Evolutionary conservation across 78 protist genomes (phyloP), one percentile per base, ranked within the genome.

Genomic region (Emiliania huxleyi): DNA sequence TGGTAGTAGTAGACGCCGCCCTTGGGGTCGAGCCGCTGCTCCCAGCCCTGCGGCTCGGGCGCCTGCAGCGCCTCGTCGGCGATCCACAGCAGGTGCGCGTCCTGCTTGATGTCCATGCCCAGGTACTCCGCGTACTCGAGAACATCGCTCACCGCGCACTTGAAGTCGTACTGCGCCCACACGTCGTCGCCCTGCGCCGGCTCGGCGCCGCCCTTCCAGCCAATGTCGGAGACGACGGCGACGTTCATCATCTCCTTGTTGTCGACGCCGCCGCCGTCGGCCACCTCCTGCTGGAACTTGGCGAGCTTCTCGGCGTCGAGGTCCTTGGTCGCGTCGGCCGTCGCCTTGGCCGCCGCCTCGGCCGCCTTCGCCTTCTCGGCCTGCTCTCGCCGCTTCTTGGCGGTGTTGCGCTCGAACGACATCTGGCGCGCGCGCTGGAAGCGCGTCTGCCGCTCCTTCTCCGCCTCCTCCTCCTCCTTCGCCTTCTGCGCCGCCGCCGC

Each of bases 21-120:
- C 48, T 44, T 44, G 19, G 89, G 89, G 38, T 81, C 89, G 19
- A 81, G n/a, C 5, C 89, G 89, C 37, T 81, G 89, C 56, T 81
- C 89, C 89, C 89, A 81, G 48, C 89, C 89, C 48, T 81, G 89
- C 56, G 89, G 89, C 55, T 81, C 89, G 22, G 89, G 89, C n/a
- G 89, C 89, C n/a, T 44, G 52, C 48, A 81, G 89, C 56, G 89
- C 89, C 55, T 81, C 89, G 56, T 81, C 89, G 35, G 89, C 89
- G 22, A 81, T 81, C 89, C 89, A 81, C 25, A 81, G 89, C 48
- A 81, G 22, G n/a, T 43, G 40, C 22, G 38, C 40, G 23, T 81
- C 89, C 38, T 33, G 38, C 38, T 43, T 33, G 49, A 81, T 44
- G 89, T 81, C 89, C 89, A 81, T 81, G 37, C 89, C 89, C 56